Evolutionary conservation across 1,284 basidiomycete species (phyloP), one percentile per base, ranked within the genome.

Genomic region (Somion occarium): DNA sequence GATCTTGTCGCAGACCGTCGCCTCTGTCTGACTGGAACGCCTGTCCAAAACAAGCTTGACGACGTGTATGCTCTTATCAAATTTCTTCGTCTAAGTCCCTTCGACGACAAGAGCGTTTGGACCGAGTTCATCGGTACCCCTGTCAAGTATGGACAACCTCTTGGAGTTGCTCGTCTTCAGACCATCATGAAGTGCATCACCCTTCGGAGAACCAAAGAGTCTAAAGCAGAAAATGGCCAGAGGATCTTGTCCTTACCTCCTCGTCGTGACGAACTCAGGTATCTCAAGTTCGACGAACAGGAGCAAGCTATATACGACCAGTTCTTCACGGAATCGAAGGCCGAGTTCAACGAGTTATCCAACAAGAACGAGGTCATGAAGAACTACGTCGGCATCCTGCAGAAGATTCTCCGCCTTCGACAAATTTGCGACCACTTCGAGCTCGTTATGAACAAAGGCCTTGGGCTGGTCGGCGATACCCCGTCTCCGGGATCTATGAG

Each of bases 371-470:
- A 95, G 66, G 86, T 97, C 46, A 92, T 93, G 84, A 95, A 95
- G 80, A 98, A 98, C 66, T 98, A 98, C 62, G 96, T 97, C 53
- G 93, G 94, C 48, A 97, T 99, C 60, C 70, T 99, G 57, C 95
- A 98, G 72, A 95, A 96, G 74, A 89, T 98, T 51, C 74, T 98
- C 49, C 89, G 93, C 7, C 79, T 99, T 37, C 88, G 97, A 38
- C 94, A 99, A 73, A 98, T 98, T 47, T 99, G 97, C 72, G 93
- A 98, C 65, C 95, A 99, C 70, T 91, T 85, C 59, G 93, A 95
- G 60, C 79, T 99, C 30, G 91, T 98, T 1, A 79, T 89, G 64
- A 84, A 85, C 56, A 93, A 92, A 57, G 61, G 62, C 1, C 53
- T 63, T 38, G 79, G 79, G 50, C 70, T 78, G 2, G 51, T 63